A percentile compares a stretch with the other conserved stretches of the same genome.
phyloP scores from a whole-genome alignment of 2,329 filamentous ascomycete genomes.

The Colletotrichum theobromicola region DNA sequence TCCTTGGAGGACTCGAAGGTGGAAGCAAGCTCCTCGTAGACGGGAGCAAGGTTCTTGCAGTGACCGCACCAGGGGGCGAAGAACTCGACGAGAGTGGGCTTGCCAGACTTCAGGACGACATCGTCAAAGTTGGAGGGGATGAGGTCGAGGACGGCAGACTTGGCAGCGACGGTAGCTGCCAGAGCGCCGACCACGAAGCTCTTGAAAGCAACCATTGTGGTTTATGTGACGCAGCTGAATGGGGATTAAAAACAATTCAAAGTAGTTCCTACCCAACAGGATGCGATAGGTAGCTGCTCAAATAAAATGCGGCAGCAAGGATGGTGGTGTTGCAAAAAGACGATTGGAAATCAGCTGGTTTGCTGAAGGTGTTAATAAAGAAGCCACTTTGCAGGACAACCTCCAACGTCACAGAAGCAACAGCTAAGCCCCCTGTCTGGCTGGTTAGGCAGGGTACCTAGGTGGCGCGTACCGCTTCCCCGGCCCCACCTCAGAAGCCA shows the following conservation, averaged over 20 bases:
- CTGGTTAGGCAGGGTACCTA: background rate
- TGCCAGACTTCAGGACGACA: slow-evolving; percentile 87
- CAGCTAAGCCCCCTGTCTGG: background rate
- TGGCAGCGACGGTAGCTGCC: slow-evolving; percentile 63
- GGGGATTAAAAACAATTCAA: background rate
- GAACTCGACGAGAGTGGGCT: slow-evolving; percentile 96
- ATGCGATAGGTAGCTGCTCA: slow-evolving; percentile 5
- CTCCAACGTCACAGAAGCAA: slow-evolving; percentile 15
- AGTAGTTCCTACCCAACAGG: background rate
- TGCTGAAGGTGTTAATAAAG: slow-evolving; percentile 26
- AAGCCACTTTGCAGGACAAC: slow-evolving; percentile 39
- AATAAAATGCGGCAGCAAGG: background rate
- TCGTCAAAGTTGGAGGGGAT: slow-evolving; percentile 90
- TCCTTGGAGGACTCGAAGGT: slow-evolving; percentile 74
- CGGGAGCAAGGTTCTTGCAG: slow-evolving; percentile 95
- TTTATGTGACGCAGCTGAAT: slow-evolving; percentile 4
- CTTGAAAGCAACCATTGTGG: slow-evolving; percentile 62
- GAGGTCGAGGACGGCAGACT: slow-evolving; percentile 88
- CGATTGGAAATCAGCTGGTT: slow-evolving; percentile 40
- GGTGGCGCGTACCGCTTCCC: background rate
- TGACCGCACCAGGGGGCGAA: slow-evolving; percentile 99
- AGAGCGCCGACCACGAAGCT: slow-evolving; percentile 64
- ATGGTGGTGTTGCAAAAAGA: slow-evolving; percentile 1
- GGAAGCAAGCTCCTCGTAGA: slow-evolving; percentile 88
- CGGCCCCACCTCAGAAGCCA: background rate